Conservation (phyloP, 352 stramenopile species). For the Globisporangium iwayamae region DNA sequence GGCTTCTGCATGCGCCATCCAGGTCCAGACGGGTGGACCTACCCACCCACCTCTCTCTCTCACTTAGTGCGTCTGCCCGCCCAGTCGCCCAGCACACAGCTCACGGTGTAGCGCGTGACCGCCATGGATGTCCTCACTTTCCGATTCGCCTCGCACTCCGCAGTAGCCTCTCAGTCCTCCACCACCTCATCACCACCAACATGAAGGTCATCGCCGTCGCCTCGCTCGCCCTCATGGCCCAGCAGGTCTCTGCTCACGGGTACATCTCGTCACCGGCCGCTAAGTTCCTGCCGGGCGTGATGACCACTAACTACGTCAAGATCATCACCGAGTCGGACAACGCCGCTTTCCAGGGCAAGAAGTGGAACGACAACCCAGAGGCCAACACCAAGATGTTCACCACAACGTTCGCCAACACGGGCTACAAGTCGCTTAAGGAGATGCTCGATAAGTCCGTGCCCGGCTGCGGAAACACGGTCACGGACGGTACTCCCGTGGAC, state of each 20-base stretch:
- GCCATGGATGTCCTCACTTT: constrained; percentile 2
- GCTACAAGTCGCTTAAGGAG: constrained; percentile 23
- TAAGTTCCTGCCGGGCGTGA: constrained; percentile 13
- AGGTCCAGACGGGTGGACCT: neutral
- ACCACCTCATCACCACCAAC: neutral
- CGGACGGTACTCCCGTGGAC: constrained; percentile 25
- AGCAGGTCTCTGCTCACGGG: constrained; percentile 28
- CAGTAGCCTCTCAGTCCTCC: neutral
- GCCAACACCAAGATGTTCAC: constrained; percentile 14
- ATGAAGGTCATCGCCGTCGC: constrained; percentile 23
- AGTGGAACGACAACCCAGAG: constrained; percentile 19
- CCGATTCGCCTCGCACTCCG: neutral
- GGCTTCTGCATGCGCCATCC: constrained; percentile 5
- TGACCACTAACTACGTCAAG: constrained; percentile 12
- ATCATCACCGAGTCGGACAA: constrained; percentile 12
- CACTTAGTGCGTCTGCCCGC: too few relatives aligned
- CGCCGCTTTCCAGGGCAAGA: constrained; percentile 18
- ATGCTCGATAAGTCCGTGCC: constrained; percentile 31
- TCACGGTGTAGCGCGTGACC: too few relatives aligned
- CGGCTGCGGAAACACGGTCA: constrained; percentile 26
- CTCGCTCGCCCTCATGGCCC: constrained; percentile 20
- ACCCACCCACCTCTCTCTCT: neutral
- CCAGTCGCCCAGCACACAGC: too few relatives aligned
- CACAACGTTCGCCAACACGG: constrained; percentile 2
- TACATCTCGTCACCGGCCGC: constrained; percentile 32